phyloP scores from a whole-genome alignment of 352 stramenopile genomes.

The Globisporangium splendens region DNA sequence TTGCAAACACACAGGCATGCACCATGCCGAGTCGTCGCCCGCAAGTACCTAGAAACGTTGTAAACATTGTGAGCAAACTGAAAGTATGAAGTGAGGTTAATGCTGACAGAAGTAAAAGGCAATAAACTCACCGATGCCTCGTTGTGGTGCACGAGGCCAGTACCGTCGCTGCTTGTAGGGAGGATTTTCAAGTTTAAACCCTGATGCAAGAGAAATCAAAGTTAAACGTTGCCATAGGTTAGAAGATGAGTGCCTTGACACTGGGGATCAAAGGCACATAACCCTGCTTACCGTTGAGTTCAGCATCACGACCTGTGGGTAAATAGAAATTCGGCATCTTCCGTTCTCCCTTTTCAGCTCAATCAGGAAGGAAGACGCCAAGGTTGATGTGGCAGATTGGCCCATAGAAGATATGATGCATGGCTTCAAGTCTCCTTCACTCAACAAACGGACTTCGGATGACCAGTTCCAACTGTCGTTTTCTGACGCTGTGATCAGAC shows the following conservation, averaged over 20 bases:
- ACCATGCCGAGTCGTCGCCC: slow-evolving; percentile 29
- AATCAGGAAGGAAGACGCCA: slow-evolving; percentile 29
- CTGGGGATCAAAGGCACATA: neutral
- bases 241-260: neutral
- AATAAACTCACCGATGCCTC: slow-evolving; percentile 8
- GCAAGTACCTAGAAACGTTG: slow-evolving; percentile 21
- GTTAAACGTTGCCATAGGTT: neutral
- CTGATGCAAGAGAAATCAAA: slow-evolving; percentile 9
- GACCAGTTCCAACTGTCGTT: slow-evolving; percentile 11
- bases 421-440: slow-evolving; percentile 12
- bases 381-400: neutral
- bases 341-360: slow-evolving; percentile 30
- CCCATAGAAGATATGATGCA: slow-evolving; percentile 15
- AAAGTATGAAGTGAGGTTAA: neutral
- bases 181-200: slow-evolving; percentile 12
- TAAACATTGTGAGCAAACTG: too few species aligned
- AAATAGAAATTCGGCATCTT: slow-evolving; percentile 33
- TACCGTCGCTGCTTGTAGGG: slow-evolving; percentile 10
- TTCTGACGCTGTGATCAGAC: neutral
- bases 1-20: slow-evolving; percentile 41
- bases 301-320: slow-evolving; percentile 47
- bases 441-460: slow-evolving; percentile 12
- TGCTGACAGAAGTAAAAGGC: neutral
- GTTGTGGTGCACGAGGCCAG: slow-evolving; percentile 5
- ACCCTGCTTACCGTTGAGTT: slow-evolving; percentile 46